Conservation (phyloP, 2,329 filamentous ascomycete genomes). For the Torrubiella hemipterigena region DNA sequence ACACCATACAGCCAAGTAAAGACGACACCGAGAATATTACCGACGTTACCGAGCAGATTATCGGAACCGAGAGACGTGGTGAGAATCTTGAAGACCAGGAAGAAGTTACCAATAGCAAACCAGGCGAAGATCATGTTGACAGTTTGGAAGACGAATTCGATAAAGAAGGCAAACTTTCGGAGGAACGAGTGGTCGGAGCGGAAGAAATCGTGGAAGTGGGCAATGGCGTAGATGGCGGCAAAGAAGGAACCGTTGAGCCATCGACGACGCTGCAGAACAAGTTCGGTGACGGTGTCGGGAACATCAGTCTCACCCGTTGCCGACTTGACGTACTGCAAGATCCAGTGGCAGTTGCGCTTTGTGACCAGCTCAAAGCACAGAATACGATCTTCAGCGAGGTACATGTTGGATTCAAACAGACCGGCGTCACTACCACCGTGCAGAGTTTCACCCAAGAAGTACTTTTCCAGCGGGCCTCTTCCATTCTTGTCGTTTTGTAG, state of each 20-base stretch:
- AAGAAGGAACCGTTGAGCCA: constrained; percentile 99
- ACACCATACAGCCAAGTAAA: constrained; percentile 96
- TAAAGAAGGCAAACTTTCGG: constrained; percentile 77
- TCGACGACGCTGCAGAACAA: constrained; percentile 88
- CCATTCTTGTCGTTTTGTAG: constrained; percentile 95
- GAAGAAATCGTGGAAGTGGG: constrained; percentile 94
- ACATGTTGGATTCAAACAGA: constrained; percentile 99
- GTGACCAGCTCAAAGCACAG: constrained; percentile 97
- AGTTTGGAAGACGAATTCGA: constrained; percentile 92
- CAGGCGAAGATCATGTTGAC: constrained; percentile 97
- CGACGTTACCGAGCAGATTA: constrained; percentile 61
- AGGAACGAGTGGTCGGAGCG: constrained; percentile 80
- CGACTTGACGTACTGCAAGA: constrained; percentile 96
- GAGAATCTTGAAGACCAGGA: constrained; percentile 94
- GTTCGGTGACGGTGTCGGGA: constrained; percentile 83
- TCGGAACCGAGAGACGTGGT: constrained; percentile 68
- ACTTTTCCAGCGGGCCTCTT: constrained; percentile 86
- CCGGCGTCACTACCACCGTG: constrained; percentile 84
- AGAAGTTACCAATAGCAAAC: constrained; percentile 98
- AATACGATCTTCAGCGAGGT: constrained; percentile 95
- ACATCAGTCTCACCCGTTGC: constrained; percentile 96
- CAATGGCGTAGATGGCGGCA: constrained; percentile 86
- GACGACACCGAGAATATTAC: constrained; percentile 71
- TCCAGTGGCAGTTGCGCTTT: constrained; percentile 95
- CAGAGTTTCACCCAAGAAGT: constrained; percentile 94